Percentiles rank a stretch among this genome's conserved stretches.
phyloP scores from a whole-genome alignment of 73 alveolate species.

The Urostyla sp. region DNA sequence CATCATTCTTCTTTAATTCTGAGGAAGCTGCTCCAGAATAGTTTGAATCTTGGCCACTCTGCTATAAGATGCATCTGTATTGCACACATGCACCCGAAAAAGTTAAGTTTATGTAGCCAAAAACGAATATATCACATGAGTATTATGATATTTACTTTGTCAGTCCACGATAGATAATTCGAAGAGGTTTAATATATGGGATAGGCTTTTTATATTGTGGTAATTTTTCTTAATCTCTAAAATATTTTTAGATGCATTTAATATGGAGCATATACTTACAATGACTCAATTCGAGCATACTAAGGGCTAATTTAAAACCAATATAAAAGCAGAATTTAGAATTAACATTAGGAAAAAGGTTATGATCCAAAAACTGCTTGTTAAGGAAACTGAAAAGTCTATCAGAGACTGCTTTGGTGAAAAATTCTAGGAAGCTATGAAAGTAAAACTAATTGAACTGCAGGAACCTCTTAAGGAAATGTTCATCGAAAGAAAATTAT shows the following conservation, averaged over 20 bases:
- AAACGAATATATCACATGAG: neutral
- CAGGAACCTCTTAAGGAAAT: too few relatives aligned
- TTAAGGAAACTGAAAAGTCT: conserved; percentile 51
- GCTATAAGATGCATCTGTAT: neutral
- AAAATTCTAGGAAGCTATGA: conserved; percentile 6
- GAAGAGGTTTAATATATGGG: neutral
- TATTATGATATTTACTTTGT: conserved; percentile 10
- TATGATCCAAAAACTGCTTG: conserved; percentile 13
- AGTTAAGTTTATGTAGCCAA: conserved; percentile 45
- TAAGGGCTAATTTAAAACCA: neutral
- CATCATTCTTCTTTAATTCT: conserved; percentile 12
- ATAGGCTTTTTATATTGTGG: conserved; percentile 44
- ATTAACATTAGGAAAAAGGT: conserved; percentile 35
- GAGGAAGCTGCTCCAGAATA: conserved; percentile 16
- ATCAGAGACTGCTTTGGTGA: conserved; percentile 28
- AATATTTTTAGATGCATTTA: too few relatives aligned
- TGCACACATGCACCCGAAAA: conserved; percentile 23
- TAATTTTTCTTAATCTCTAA: too few relatives aligned
- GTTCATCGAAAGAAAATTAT: too few relatives aligned
- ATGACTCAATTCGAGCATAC: neutral
- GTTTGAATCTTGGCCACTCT: conserved; percentile 29
- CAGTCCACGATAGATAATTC: conserved; percentile 23
- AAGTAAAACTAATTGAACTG: too few relatives aligned
- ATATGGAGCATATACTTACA: conserved; percentile 20
- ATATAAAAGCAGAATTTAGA: conserved; percentile 28